Conservation (phyloP, 116 monocot genomes). For the Cymodocea nodosa region DNA sequence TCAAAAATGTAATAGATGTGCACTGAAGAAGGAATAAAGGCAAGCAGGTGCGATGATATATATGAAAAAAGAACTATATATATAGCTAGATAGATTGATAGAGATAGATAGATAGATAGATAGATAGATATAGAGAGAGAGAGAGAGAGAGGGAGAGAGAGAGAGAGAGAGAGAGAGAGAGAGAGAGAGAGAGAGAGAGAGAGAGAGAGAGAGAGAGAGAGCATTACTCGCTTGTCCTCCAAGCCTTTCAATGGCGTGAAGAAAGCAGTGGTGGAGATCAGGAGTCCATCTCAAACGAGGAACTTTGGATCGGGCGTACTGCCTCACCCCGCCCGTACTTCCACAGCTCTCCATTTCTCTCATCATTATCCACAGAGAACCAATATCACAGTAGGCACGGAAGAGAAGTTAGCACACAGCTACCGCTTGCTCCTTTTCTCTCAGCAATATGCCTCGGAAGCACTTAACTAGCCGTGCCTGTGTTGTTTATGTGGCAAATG, state of each 20-base stretch:
- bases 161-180: background rate
- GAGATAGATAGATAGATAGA: too few species aligned
- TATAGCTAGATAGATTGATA: too few species aligned
- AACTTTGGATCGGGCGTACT: constrained; percentile 90
- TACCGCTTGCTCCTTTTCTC: background rate
- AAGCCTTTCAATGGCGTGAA: constrained; percentile 79
- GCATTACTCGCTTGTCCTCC: constrained; percentile 87
- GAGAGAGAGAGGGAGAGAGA: background rate
- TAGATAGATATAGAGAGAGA: too few species aligned
- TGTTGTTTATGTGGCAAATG: background rate
- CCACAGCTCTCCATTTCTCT: constrained; percentile 46
- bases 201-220: background rate
- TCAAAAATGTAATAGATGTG: background rate
- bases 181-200: background rate
- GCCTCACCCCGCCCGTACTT: constrained; percentile 76
- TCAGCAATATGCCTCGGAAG: background rate
- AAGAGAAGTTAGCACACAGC: background rate
- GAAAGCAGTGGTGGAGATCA: constrained; percentile 81
- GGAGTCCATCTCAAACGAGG: constrained; percentile 95
- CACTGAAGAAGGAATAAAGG: background rate
- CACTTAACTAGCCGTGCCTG: background rate
- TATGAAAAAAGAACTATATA: background rate
- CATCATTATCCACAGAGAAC: too few species aligned
- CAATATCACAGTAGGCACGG: background rate
- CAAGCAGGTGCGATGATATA: background rate